Evolutionary conservation across 306 rosid species (phyloP).

Genomic region (Corylus avellana): DNA sequence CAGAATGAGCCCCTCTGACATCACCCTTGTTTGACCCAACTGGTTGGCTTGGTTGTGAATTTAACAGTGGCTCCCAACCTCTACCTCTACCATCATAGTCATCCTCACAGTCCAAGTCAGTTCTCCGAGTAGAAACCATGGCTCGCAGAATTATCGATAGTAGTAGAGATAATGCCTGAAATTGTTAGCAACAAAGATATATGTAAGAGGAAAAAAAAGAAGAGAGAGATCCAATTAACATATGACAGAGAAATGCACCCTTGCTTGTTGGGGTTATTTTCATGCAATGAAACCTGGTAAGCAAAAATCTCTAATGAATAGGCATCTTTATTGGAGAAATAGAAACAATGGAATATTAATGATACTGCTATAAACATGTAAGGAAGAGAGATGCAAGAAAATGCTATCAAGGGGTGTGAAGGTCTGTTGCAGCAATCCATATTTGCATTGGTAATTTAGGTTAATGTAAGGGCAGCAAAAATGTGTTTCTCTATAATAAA

Average conservation of each 20-base stretch:
- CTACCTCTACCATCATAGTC: conserved; percentile 49
- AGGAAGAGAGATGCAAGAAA: not conserved
- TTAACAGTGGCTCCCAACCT: conserved; percentile 69
- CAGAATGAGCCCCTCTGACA: conserved; percentile 53
- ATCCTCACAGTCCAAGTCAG: conserved; percentile 58
- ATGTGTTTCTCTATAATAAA: not conserved
- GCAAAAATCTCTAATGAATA: not conserved
- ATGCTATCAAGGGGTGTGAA: not conserved
- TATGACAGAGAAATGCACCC: not conserved
- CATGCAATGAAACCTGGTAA: not conserved
- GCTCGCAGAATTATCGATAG: conserved; percentile 71
- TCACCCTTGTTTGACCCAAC: conserved; percentile 57
- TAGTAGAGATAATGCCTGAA: conserved; percentile 74
- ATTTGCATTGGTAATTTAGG: not conserved
- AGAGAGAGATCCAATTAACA: conserved; percentile 12
- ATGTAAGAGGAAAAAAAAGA: conserved; percentile 9
- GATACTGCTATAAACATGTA: not conserved
- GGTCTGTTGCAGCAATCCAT: not conserved
- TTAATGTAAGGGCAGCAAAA: not conserved
- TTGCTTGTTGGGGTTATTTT: not conserved
- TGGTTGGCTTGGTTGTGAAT: conserved; percentile 59
- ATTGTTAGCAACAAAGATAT: conserved; percentile 33
- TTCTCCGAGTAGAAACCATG: conserved; percentile 52
- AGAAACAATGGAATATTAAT: not conserved
- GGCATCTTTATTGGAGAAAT: not conserved